Base-by-base conservation (phyloP, 2,329 filamentous ascomycete genomes). In the Albifimbria verrucaria region DNA sequence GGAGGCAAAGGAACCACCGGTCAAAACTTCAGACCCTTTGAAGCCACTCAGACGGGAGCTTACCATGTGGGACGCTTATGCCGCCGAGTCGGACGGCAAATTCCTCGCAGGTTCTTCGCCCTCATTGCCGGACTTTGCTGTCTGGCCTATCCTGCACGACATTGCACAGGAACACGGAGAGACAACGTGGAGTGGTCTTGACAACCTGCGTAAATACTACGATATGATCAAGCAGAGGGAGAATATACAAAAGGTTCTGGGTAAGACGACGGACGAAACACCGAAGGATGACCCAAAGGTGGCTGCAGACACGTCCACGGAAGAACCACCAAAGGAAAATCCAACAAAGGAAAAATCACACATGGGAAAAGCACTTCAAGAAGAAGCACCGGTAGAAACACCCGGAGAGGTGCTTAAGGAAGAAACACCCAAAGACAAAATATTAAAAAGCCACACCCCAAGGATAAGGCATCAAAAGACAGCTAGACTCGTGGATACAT, bases 111-210 rank as follows among this genome's bases (percentile, higher is more conserved):
- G 77, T 1, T 52, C 62, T 3, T 57, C 53, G 1, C 59, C 75
- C 1, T 70, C 72, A 2, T 61, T 85, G 2, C 76, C 77, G 0
- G 83, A 86, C 63, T 86, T 77, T 62, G 80, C 79, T 0, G 62
- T 84, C 3, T 84, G 79, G 78, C 81, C 83, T 1, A 71, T 82
- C 15, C 59, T 86, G 54, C 67, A 81, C 53, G 71, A 72, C 26
- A 69, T 83, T 20, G 63, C 72, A 9, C 55, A 65, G 15, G 65
- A 68, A 20, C 64, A 64, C 52, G 72, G 68, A 2, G 42, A 62
- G 4, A 66, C 64, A 2, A 58, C 58, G 0, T 60, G 78, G 6
- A 59, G 59, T 5, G 66, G 68, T 2, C 53, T 68, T 15, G 56
- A 56, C 17, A 57, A 57, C 6, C 59, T 80, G 44, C 59, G 57